These are phyloP conservation scores for Talaromyces islandicus DNA, from an alignment of 2,329 filamentous ascomycete genomes.

Conservation along the genomic window DNA sequence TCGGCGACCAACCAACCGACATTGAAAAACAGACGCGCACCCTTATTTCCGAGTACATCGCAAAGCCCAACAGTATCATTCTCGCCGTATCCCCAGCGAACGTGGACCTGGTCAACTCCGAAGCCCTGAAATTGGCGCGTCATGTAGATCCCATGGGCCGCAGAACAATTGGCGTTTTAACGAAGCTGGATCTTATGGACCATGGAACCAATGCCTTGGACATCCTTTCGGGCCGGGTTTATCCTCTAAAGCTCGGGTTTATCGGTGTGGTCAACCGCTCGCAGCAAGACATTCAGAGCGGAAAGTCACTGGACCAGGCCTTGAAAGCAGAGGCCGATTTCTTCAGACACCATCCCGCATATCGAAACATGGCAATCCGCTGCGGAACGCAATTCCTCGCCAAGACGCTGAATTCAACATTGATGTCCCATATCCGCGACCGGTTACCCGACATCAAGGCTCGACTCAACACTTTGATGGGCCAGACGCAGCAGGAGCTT, in stretches of 20 bases:
- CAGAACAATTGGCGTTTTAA: slow-evolving; percentile 92
- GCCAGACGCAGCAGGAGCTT: slow-evolving; percentile 97
- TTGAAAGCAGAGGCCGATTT: slow-evolving; percentile 87
- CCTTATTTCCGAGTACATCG: slow-evolving; percentile 95
- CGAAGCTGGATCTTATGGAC: slow-evolving; percentile 97
- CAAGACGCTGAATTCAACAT: slow-evolving; percentile 87
- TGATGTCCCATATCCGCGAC: slow-evolving; percentile 95
- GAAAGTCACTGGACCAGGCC: slow-evolving; percentile 90
- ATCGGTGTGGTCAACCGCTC: slow-evolving; percentile 98
- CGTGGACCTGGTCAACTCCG: slow-evolving; percentile 96
- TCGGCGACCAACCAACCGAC: slow-evolving; percentile 93
- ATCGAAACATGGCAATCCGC: slow-evolving; percentile 87
- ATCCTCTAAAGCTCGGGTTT: slow-evolving; percentile 93
- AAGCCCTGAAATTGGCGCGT: slow-evolving; percentile 90
- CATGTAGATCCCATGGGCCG: slow-evolving; percentile 94
- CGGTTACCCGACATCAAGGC: slow-evolving; percentile 97
- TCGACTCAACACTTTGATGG: slow-evolving; percentile 94
- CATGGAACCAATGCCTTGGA: slow-evolving; percentile 97
- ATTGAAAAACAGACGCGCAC: slow-evolving; percentile 98
- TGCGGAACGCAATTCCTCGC: slow-evolving; percentile 93
- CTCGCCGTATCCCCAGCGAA: slow-evolving; percentile 95
- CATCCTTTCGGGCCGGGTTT: slow-evolving; percentile 94
- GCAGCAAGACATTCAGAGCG: slow-evolving; percentile 94
- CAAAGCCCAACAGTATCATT: slow-evolving; percentile 97
- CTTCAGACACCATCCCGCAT: slow-evolving; percentile 94